These are phyloP conservation scores for Acrasis kona DNA, from an alignment of 78 protist genomes.

Conservation along the genomic window DNA sequence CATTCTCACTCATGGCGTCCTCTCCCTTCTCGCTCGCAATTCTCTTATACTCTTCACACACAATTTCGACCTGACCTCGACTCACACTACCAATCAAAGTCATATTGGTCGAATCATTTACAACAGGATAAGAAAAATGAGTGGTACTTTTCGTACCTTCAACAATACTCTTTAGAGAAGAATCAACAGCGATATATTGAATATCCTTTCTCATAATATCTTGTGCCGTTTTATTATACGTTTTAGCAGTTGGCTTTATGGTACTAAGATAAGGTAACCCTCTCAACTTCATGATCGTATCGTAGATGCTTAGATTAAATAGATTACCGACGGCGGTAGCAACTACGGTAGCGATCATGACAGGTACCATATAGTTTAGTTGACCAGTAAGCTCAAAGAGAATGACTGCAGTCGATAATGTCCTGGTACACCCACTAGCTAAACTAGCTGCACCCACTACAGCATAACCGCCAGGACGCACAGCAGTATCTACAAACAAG, in stretches of 20 bases:
- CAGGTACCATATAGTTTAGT: slow-evolving; percentile 49
- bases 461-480: slow-evolving; percentile 59
- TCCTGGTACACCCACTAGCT: slow-evolving; percentile 59
- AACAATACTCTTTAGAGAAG: background rate
- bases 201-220: background rate
- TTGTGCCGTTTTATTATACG: background rate
- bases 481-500: slow-evolving; percentile 22
- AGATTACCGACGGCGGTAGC: slow-evolving; percentile 43
- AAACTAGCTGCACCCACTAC: slow-evolving; percentile 76
- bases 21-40: too few species aligned
- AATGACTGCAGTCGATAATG: slow-evolving; percentile 51
- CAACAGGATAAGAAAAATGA: too few species aligned
- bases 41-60: too few species aligned
- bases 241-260: background rate
- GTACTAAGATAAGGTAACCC: slow-evolving; percentile 39
- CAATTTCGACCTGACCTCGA: too few species aligned
- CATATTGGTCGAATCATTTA: too few species aligned
- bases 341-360: slow-evolving; percentile 45
- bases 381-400: slow-evolving; percentile 64
- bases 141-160: too few species aligned
- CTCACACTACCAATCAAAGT: too few species aligned
- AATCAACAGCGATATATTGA: background rate
- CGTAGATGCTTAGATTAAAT: slow-evolving; percentile 47
- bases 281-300: slow-evolving; percentile 39
- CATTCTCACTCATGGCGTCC: too few species aligned